Evolutionary conservation across 805 yeast genomes (phyloP).

Genomic region (Kregervanrija pseudodelftensis): DNA sequence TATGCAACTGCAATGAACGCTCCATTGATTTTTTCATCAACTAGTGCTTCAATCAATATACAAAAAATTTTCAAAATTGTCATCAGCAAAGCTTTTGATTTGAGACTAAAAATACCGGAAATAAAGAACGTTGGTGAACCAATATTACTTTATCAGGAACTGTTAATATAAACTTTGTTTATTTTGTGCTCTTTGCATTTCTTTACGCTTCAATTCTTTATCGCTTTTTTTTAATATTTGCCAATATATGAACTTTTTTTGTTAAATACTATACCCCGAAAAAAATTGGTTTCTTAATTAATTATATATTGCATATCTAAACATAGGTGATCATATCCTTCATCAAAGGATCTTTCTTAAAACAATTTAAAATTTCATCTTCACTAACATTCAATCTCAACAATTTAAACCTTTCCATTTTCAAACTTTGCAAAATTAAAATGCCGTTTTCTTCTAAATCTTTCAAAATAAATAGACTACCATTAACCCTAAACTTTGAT

Average conservation of each 20-base stretch:
- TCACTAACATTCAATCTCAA: constrained; percentile 63
- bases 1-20: constrained; percentile 90
- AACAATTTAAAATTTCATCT: constrained; percentile 57
- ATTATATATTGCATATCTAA: not conserved
- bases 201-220: not conserved
- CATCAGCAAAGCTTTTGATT: constrained; percentile 83
- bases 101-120: constrained; percentile 77
- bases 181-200: not conserved
- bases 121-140: constrained; percentile 89
- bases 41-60: constrained; percentile 85
- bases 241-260: not conserved
- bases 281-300: not conserved
- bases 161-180: constrained; percentile 5
- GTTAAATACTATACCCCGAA: no score
- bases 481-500: constrained; percentile 42
- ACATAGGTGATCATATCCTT: constrained; percentile 20
- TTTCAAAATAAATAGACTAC: constrained; percentile 51
- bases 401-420: constrained; percentile 60
- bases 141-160: constrained; percentile 53
- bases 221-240: constrained; percentile 6
- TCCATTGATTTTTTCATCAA: constrained; percentile 77
- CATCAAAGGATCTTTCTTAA: constrained; percentile 48
- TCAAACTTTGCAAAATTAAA: constrained; percentile 55
- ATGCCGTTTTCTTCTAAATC: constrained; percentile 80
- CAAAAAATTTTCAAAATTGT: constrained; percentile 91